phyloP scores from a whole-genome alignment of 768 basidiomycete genomes.

The Omphalotus guepiniiformis region DNA sequence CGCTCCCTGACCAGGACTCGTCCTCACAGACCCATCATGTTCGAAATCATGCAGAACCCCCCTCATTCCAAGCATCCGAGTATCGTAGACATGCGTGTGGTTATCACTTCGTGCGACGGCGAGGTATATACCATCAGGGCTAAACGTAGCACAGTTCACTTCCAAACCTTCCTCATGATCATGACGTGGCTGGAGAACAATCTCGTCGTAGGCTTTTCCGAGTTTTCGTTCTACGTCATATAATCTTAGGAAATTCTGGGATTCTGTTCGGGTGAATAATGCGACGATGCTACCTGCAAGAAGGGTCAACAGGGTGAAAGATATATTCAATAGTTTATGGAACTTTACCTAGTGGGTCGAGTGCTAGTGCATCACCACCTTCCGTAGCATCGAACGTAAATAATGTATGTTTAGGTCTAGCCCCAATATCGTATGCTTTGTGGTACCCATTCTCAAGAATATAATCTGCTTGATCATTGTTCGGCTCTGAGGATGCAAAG shows the following conservation, averaged over 20 bases:
- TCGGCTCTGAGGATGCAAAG: slow-evolving; percentile 57
- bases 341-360: slow-evolving; percentile 41
- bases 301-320: too few relatives aligned
- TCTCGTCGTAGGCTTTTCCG: slow-evolving; percentile 27
- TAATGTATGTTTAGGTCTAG: slow-evolving; percentile 12
- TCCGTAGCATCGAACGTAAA: slow-evolving; percentile 42
- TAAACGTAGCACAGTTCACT: slow-evolving; percentile 48
- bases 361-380: slow-evolving; percentile 48
- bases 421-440: slow-evolving; percentile 43
- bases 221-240: slow-evolving; percentile 44
- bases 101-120: slow-evolving; percentile 61
- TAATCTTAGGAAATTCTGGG: slow-evolving; percentile 37
- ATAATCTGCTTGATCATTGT: slow-evolving; percentile 16
- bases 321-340: not conserved
- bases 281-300: slow-evolving; percentile 22
- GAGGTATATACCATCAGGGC: slow-evolving; percentile 57
- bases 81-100: slow-evolving; percentile 56
- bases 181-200: slow-evolving; percentile 17
- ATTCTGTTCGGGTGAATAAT: slow-evolving; percentile 23
- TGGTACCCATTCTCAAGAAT: slow-evolving; percentile 53
- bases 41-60: slow-evolving; percentile 44
- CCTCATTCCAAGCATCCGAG: slow-evolving; percentile 44
- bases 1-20: slow-evolving; percentile 24
- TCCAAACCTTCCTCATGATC: slow-evolving; percentile 35
- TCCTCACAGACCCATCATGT: slow-evolving; percentile 36